Conservation (phyloP, 768 basidiomycete species). For the Boletus rex-veris region DNA sequence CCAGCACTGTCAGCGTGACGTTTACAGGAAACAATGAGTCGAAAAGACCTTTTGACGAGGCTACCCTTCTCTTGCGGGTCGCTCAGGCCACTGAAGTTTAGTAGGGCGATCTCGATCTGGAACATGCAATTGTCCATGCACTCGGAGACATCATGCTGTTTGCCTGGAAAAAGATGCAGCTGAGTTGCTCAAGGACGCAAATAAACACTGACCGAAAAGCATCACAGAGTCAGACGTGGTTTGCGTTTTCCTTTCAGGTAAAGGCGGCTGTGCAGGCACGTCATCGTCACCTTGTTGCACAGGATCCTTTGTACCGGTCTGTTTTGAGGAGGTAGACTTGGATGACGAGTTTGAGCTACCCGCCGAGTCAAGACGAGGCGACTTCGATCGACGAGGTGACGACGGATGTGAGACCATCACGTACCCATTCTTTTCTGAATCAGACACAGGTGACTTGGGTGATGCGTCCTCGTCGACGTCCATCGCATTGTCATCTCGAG, state of each 20-base stretch:
- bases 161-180: constrained; percentile 47
- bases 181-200: neutral
- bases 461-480: constrained; percentile 48
- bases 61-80: constrained; percentile 60
- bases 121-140: constrained; percentile 99
- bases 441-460: constrained; percentile 29
- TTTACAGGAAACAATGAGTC: neutral
- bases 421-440: constrained; percentile 43
- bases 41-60: constrained; percentile 71
- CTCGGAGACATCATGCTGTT: constrained; percentile 97
- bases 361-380: constrained; percentile 29
- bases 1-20: constrained; percentile 4
- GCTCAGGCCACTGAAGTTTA: constrained; percentile 56
- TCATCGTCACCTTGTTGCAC: constrained; percentile 20
- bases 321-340: constrained; percentile 24
- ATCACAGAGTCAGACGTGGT: constrained; percentile 69
- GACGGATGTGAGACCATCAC: constrained; percentile 39
- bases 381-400: constrained; percentile 36
- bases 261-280: constrained; percentile 46
- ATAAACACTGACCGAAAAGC: constrained; percentile 73
- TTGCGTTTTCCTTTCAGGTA: constrained; percentile 52
- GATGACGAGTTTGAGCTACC: constrained; percentile 30
- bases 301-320: constrained; percentile 30
- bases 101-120: constrained; percentile 90
- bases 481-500: constrained; percentile 48